phyloP scores from a whole-genome alignment of 768 basidiomycete species.

The Trametes cinnabarina region DNA sequence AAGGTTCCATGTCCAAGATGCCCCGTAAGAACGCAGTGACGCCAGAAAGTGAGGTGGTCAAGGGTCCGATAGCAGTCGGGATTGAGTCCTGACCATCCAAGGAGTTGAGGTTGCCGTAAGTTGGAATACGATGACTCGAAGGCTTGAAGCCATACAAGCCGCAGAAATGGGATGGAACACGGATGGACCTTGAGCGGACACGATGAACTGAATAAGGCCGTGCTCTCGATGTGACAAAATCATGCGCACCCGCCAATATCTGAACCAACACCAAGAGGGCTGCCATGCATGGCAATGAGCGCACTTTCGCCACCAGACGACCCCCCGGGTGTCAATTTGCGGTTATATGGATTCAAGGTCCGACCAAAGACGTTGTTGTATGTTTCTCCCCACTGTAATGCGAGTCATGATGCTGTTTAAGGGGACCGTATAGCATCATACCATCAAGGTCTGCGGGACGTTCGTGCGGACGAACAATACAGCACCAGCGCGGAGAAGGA shows the following conservation, averaged over 20 bases:
- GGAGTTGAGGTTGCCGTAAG: slow-evolving; percentile 58
- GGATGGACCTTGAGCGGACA: slow-evolving; percentile 61
- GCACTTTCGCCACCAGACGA: slow-evolving; percentile 86
- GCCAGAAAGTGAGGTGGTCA: slow-evolving; percentile 27
- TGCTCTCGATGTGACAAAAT: background rate
- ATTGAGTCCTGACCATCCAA: slow-evolving; percentile 64
- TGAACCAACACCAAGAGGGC: slow-evolving; percentile 64
- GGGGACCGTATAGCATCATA: slow-evolving; percentile 9
- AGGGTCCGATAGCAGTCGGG: slow-evolving; percentile 38
- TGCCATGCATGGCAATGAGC: slow-evolving; percentile 53
- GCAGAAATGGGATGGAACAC: slow-evolving; percentile 63
- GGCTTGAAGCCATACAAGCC: slow-evolving; percentile 69
- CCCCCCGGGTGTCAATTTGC: slow-evolving; percentile 42
- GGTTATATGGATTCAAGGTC: slow-evolving; percentile 41
- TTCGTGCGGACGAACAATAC: slow-evolving; percentile 29
- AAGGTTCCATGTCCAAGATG: slow-evolving; percentile 42
- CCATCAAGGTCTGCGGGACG: slow-evolving; percentile 34
- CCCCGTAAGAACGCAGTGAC: slow-evolving; percentile 58
- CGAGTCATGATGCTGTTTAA: background rate
- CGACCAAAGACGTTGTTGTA: slow-evolving; percentile 39
- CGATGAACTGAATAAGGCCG: background rate
- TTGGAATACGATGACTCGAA: slow-evolving; percentile 67
- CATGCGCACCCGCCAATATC: slow-evolving; percentile 70
- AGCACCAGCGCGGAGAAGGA: slow-evolving; percentile 49
- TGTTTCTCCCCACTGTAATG: slow-evolving; percentile 46